phyloP scores from a whole-genome alignment of 148 eudicot genomes.

The Mesembryanthemum crystallinum region DNA sequence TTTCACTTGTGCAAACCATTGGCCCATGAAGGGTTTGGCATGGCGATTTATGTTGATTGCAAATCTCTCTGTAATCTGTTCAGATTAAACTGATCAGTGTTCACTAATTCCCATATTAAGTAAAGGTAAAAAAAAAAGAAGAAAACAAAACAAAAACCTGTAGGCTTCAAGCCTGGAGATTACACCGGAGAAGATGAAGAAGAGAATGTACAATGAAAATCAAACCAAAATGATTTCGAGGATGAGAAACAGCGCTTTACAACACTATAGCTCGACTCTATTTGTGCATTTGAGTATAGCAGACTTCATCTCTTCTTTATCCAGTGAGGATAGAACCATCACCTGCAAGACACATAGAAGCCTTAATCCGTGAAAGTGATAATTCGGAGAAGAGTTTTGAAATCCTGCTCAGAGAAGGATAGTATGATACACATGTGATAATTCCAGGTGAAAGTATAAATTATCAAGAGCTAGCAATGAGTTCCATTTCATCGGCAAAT shows the following conservation, averaged over 20 bases:
- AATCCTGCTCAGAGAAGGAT: no score
- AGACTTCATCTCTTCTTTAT: slow-evolving; percentile 80
- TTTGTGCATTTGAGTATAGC: slow-evolving; percentile 74
- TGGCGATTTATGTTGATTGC: no score
- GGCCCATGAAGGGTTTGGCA: no score
- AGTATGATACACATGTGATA: no score
- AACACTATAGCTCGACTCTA: slow-evolving; percentile 44
- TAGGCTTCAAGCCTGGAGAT: not conserved
- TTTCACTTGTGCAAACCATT: no score
- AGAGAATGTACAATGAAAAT: slow-evolving; percentile 11
- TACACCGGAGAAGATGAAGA: not conserved
- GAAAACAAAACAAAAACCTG: not conserved
- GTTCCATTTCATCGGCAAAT: no score
- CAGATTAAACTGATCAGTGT: slow-evolving; percentile 16
- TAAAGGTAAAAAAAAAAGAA: not conserved
- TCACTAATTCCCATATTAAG: no score
- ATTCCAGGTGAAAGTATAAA: no score
- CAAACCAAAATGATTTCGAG: slow-evolving; percentile 1
- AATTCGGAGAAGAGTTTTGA: not conserved
- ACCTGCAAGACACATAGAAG: slow-evolving; percentile 42
- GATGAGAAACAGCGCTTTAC: not conserved
- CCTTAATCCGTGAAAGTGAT: slow-evolving; percentile 8
- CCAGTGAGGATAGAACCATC: slow-evolving; percentile 68
- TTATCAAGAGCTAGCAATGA: no score
- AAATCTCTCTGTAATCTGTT: slow-evolving; percentile 2